phyloP scores from a whole-genome alignment of 306 rosid genomes.

The Neltuma alba region DNA sequence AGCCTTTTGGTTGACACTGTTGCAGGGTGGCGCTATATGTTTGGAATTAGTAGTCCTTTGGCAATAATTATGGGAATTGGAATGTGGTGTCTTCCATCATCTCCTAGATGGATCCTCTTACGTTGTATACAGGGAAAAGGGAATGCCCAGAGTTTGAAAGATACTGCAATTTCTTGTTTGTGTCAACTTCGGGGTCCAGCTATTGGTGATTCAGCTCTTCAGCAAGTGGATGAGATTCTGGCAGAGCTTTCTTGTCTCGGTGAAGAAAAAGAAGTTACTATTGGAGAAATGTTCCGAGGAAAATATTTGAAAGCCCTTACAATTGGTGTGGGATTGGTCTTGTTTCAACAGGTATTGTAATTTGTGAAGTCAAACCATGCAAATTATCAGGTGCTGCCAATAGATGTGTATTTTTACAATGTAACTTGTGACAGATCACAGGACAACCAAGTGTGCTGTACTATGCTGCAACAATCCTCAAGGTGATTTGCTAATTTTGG shows the following conservation, averaged over 20 bases:
- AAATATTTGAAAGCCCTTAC: constrained; percentile 79
- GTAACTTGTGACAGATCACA: constrained; percentile 72
- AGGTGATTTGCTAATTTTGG: constrained; percentile 59
- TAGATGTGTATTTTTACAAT: constrained; percentile 44
- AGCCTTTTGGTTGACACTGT: constrained; percentile 72
- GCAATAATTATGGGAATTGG: constrained; percentile 87
- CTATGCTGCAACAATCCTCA: constrained; percentile 90
- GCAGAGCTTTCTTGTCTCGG: constrained; percentile 74
- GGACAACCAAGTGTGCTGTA: constrained; percentile 99
- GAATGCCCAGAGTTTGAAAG: constrained; percentile 53
- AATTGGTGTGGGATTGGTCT: constrained; percentile 81
- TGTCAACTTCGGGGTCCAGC: constrained; percentile 65
- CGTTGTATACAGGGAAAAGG: constrained; percentile 82
- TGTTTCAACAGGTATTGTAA: constrained; percentile 90
- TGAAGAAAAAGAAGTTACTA: constrained; percentile 63
- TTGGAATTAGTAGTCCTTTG: constrained; percentile 65
- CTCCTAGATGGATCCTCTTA: constrained; percentile 94
- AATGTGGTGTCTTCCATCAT: constrained; percentile 89
- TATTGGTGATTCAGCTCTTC: constrained; percentile 61
- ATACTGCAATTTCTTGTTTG: constrained; percentile 56
- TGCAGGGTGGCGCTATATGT: constrained; percentile 96
- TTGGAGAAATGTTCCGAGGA: constrained; percentile 77
- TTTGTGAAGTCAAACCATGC: constrained; percentile 36
- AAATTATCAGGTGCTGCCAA: constrained; percentile 25
- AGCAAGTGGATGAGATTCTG: constrained; percentile 79